Percentiles rank a stretch among this genome's conserved stretches.
Evolutionary conservation across 2,329 filamentous ascomycete genomes (phyloP).

Genomic region (Paecilomyces fulvus): DNA sequence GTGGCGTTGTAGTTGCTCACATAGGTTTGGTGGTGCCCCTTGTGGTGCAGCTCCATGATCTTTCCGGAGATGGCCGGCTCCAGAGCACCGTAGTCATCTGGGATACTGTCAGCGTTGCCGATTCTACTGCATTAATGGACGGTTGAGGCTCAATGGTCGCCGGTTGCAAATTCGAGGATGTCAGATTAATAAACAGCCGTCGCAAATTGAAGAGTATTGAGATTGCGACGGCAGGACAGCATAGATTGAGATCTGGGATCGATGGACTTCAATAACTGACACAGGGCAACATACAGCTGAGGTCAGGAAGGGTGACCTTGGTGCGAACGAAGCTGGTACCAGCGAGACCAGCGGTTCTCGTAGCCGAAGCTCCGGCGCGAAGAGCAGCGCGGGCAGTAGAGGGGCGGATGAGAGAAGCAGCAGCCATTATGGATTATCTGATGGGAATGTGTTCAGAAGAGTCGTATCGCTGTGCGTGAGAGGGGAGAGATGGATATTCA

Average conservation of each 20-base stretch:
- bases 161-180: not conserved
- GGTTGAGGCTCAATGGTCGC: not conserved
- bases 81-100: conserved; percentile 94
- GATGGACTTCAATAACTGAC: not conserved
- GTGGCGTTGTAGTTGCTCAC: conserved; percentile 82
- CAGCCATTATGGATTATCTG: conserved; percentile 54
- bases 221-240: not conserved
- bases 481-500: not conserved
- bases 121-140: not conserved
- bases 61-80: conserved; percentile 75
- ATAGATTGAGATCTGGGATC: not conserved
- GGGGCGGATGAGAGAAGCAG: conserved; percentile 64
- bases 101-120: not conserved
- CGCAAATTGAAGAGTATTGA: not conserved
- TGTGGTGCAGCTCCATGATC: conserved; percentile 96
- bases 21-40: conserved; percentile 90
- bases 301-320: conserved; percentile 90
- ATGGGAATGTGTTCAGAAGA: not conserved
- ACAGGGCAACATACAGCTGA: conserved; percentile 53
- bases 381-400: conserved; percentile 63
- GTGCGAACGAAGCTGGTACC: conserved; percentile 69
- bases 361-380: conserved; percentile 51
- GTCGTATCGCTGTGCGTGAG: not conserved
- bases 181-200: not conserved
- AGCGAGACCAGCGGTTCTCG: conserved; percentile 52